Conservation (phyloP, 257 asterid genomes). For the Schizonepeta tenuifolia region DNA sequence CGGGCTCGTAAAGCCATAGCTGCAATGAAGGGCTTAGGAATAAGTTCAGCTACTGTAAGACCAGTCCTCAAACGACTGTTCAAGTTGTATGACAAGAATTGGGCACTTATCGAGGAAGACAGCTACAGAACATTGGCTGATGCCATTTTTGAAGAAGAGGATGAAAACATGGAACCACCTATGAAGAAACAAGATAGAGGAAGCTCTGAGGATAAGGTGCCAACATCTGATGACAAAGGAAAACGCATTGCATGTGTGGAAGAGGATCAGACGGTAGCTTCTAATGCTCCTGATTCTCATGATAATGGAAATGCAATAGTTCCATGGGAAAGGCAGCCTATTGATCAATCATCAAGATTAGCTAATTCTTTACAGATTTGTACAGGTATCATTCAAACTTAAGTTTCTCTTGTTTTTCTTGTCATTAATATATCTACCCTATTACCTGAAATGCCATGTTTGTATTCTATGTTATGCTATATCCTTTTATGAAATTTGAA, state of each 20-base stretch:
- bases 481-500: neutral
- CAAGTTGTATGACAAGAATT: slow-evolving; percentile 40
- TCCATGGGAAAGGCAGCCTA: slow-evolving; percentile 28
- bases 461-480: neutral
- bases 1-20: slow-evolving; percentile 37
- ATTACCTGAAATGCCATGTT: slow-evolving; percentile 7
- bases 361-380: slow-evolving; percentile 29
- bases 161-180: slow-evolving; percentile 42
- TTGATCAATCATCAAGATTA: slow-evolving; percentile 18
- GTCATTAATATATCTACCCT: neutral
- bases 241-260: slow-evolving; percentile 1
- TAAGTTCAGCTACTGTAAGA: slow-evolving; percentile 32
- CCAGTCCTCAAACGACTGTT: slow-evolving; percentile 60
- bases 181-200: slow-evolving; percentile 35
- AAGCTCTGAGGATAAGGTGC: slow-evolving; percentile 31
- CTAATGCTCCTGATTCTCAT: neutral
- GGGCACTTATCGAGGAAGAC: slow-evolving; percentile 66
- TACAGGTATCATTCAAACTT: slow-evolving; percentile 34
- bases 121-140: slow-evolving; percentile 63
- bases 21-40: slow-evolving; percentile 61
- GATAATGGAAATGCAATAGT: slow-evolving; percentile 21
- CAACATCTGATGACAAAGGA: slow-evolving; percentile 33
- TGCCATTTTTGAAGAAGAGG: slow-evolving; percentile 65
- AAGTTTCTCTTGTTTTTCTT: neutral
- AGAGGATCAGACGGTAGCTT: neutral